Conservation (phyloP, 345 rosid species). For the Eucalyptus fibrosa region DNA sequence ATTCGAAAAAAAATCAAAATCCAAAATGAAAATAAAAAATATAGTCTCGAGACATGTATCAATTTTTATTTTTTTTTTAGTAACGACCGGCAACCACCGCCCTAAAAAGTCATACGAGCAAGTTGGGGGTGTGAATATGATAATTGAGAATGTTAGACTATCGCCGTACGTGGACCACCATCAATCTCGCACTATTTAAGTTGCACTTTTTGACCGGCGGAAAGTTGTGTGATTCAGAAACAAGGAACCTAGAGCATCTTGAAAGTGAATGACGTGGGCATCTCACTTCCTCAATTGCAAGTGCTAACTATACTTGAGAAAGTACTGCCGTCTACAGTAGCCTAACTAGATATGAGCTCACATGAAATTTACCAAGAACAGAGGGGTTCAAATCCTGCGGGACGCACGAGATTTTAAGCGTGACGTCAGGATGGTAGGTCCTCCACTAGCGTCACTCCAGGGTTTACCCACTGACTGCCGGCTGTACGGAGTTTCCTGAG, state of each 20-base stretch:
- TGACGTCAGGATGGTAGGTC: no score
- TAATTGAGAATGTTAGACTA: neutral
- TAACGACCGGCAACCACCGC: neutral
- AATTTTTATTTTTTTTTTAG: neutral
- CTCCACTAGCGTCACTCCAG: accelerated
- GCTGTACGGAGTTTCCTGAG: no score
- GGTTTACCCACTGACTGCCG: accelerated
- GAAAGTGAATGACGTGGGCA: neutral
- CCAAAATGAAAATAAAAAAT: neutral
- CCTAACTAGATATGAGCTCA: no score
- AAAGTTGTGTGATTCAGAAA: neutral
- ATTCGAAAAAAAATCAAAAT: neutral
- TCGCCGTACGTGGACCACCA: neutral
- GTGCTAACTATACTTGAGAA: neutral
- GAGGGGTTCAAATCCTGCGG: no score
- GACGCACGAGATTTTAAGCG: no score
- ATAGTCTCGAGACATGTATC: neutral
- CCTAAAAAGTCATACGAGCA: neutral
- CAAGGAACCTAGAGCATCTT: neutral
- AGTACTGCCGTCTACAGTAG: neutral
- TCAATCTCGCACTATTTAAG: neutral
- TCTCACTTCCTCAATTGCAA: neutral
- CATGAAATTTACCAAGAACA: no score
- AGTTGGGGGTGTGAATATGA: neutral
- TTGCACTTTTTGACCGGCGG: neutral